These are phyloP conservation scores for Capsella rubella DNA, from an alignment of 441 rosid species.

Conservation along the genomic window DNA sequence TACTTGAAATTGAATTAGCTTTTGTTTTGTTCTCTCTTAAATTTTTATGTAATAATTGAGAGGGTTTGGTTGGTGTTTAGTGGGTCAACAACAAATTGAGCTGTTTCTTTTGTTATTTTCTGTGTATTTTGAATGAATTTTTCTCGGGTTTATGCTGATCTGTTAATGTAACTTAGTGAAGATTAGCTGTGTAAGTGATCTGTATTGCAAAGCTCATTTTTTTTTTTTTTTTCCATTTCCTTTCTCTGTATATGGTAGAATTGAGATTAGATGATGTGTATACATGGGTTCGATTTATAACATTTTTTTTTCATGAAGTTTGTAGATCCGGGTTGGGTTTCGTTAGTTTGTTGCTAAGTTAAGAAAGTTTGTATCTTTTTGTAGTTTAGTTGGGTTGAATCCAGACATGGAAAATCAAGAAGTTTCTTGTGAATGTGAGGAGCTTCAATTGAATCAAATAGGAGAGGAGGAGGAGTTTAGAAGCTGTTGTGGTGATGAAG, in stretches of 20 bases:
- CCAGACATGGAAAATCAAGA: constrained; percentile 61
- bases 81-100: constrained; percentile 37
- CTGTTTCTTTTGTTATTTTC: constrained; percentile 29
- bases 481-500: constrained; percentile 93
- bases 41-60: constrained; percentile 29
- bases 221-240: constrained; percentile 6
- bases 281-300: not conserved
- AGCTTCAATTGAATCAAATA: constrained; percentile 43
- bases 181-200: constrained; percentile 36
- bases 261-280: constrained; percentile 24
- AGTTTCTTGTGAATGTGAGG: constrained; percentile 42
- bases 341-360: constrained; percentile 36
- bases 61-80: constrained; percentile 37
- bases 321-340: constrained; percentile 36
- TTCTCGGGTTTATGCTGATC: constrained; percentile 47
- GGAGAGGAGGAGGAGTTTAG: constrained; percentile 88
- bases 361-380: constrained; percentile 36
- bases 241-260: constrained; percentile 34
- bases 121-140: constrained; percentile 3
- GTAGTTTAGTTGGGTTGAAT: constrained; percentile 7
- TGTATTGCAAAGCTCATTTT: constrained; percentile 30
- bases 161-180: constrained; percentile 39
- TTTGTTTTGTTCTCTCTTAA: not conserved
- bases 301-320: constrained; percentile 14
- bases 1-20: constrained; percentile 13